Evolutionary conservation across 164 flowering plant species (phyloP), one percentile per base, ranked within the genome.

Genomic region (Aristolochia fimbriata): DNA sequence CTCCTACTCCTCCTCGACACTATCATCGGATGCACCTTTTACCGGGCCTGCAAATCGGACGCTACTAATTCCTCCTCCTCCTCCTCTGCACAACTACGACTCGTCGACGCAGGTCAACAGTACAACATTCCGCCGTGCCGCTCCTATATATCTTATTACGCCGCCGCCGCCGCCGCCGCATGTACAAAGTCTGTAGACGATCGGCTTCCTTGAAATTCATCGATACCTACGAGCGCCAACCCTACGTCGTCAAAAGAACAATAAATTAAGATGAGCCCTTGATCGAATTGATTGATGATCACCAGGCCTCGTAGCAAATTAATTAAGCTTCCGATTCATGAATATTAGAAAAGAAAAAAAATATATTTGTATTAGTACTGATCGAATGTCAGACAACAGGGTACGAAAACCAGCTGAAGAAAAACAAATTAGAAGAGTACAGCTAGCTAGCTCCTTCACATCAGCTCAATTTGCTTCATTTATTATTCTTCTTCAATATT

Each of bases 1-100:
- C 24, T 82, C 30, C 19, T 86, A 13, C 45, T 78, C 14, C 70
- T 82, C 14, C 65, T 82, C 15, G 93, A 86, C 33, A 73, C 84
- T 10, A 64, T 83, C 41, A 61, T 67, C 9, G 65, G 66, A 47
- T 83, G 76, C 63, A 16, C 66, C 7, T 80, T 82, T 43, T 68
- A 64, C 76, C 78, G 68, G 59, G 70, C 70, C 51, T 79, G 78
- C 41, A 70, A 67, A 24, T 65, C 73, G 19, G n/a, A 23, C 43
- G 41, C 15, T 31, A 56, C 4, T n/a, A n/a, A n/a, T n/a, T n/a
- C n/a, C n/a, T n/a, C n/a, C n/a, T n/a, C n/a, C n/a, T n/a, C n/a
- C n/a, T n/a, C n/a, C n/a, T n/a, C n/a, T n/a, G n/a, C n/a, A n/a
- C n/a, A n/a, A n/a, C n/a, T n/a, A n/a, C n/a, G n/a, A n/a, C n/a